Percentiles rank a stretch among this genome's conserved stretches.
phyloP scores from a whole-genome alignment of 2,329 filamentous ascomycete species.

The Aspergillus sp. region DNA sequence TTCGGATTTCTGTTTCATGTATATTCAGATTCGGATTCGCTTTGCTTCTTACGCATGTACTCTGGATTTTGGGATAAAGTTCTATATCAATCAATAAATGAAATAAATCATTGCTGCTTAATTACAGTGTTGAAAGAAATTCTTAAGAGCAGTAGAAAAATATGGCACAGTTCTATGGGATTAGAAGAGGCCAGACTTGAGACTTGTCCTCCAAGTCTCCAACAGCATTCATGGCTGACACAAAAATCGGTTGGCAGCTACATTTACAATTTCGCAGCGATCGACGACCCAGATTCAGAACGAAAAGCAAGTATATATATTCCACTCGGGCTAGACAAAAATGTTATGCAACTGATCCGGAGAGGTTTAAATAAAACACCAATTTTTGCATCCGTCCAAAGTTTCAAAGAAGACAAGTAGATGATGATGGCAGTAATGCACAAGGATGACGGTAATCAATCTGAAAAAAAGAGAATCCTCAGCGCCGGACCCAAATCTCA shows the following conservation, averaged over 20 bases:
- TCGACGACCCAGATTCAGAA: neutral
- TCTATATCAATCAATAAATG: neutral
- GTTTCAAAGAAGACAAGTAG: neutral
- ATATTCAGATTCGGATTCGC: neutral
- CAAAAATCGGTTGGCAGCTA: neutral
- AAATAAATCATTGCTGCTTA: neutral
- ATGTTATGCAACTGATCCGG: neutral
- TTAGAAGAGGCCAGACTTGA: too few species aligned
- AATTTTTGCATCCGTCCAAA: neutral
- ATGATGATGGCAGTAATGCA: neutral
- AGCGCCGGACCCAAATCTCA: constrained; percentile 15
- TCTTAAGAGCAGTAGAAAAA: too few species aligned
- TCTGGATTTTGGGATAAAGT: neutral
- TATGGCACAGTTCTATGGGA: too few species aligned
- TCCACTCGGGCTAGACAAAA: neutral
- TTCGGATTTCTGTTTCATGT: neutral
- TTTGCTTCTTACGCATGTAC: neutral
- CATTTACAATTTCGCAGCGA: neutral
- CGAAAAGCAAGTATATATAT: neutral
- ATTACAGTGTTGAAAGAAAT: neutral
- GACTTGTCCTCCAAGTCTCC: too few species aligned
- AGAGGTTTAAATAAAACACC: neutral
- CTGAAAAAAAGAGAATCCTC: constrained; percentile 6
- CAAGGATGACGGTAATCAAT: neutral
- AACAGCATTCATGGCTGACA: too few species aligned